A percentile compares a stretch with the other conserved stretches of the same genome.
These are phyloP conservation scores for Gnaphalium uliginosum DNA, from an alignment of 129 eudicot genomes.

Conservation along the genomic window DNA sequence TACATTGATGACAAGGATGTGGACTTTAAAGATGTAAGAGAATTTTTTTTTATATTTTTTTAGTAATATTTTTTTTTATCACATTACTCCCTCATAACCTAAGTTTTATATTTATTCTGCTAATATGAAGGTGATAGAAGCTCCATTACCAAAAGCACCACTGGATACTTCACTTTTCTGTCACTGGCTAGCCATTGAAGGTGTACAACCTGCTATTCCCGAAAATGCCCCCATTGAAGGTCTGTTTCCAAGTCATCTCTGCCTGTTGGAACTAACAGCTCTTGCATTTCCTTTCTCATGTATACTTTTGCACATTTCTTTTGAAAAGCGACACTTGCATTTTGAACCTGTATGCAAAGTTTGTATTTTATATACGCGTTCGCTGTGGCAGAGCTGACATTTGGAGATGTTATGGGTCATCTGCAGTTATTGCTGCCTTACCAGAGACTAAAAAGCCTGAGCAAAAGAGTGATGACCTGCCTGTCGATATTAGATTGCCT, in stretches of 20 bases:
- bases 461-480: slow-evolving; percentile 47
- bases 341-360: neutral
- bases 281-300: too few relatives aligned
- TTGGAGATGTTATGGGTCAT: slow-evolving; percentile 36
- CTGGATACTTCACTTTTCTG: slow-evolving; percentile 61
- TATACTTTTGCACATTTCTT: too few relatives aligned
- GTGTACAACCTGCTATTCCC: slow-evolving; percentile 77
- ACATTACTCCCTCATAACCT: slow-evolving; percentile 10
- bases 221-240: slow-evolving; percentile 76
- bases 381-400: slow-evolving; percentile 36
- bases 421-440: slow-evolving; percentile 55
- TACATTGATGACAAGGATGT: slow-evolving; percentile 70
- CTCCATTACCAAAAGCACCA: slow-evolving; percentile 82
- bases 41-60: neutral
- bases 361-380: slow-evolving; percentile 23
- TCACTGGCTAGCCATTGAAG: slow-evolving; percentile 80
- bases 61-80: too few relatives aligned
- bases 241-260: slow-evolving; percentile 19
- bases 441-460: slow-evolving; percentile 52
- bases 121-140: slow-evolving; percentile 56
- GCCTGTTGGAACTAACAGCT: neutral
- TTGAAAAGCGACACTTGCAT: neutral
- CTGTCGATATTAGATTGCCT: slow-evolving; percentile 70
- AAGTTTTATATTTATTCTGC: slow-evolving; percentile 7
- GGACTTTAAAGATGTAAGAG: slow-evolving; percentile 65